A percentile compares a stretch with the other conserved stretches of the same genome.
These are phyloP conservation scores for Ceratocystis diversiconidia DNA, from an alignment of 2,329 filamentous ascomycete genomes.

Conservation along the genomic window DNA sequence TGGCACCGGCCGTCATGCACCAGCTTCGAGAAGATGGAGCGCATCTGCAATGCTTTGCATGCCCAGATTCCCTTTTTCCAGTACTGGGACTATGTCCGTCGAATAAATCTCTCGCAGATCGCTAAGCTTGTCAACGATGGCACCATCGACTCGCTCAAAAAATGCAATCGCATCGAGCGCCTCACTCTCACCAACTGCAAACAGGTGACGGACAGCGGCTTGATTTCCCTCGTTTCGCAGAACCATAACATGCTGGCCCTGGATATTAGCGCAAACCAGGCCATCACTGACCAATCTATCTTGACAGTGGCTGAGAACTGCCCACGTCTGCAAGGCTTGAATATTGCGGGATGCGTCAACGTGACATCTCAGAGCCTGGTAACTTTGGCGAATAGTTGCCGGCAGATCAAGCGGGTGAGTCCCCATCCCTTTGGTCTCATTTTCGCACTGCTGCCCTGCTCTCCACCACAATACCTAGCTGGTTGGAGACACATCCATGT, in stretches of 20 bases:
- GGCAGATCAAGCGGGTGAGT: slow-evolving; percentile 70
- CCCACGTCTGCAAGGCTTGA: slow-evolving; percentile 73
- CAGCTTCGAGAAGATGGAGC: slow-evolving; percentile 66
- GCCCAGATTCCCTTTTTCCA: slow-evolving; percentile 65
- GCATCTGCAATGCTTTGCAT: slow-evolving; percentile 65
- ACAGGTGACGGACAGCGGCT: slow-evolving; percentile 67
- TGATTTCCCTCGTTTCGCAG: slow-evolving; percentile 63
- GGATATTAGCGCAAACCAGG: slow-evolving; percentile 74
- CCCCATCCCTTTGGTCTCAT: background rate
- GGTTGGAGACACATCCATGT: background rate
- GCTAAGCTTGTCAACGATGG: slow-evolving; percentile 70
- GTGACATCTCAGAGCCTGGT: slow-evolving; percentile 80
- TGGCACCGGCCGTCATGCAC: slow-evolving; percentile 92
- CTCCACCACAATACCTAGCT: background rate
- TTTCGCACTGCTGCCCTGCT: background rate
- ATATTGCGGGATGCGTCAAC: slow-evolving; percentile 72
- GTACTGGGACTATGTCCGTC: slow-evolving; percentile 81
- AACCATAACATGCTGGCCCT: slow-evolving; percentile 74
- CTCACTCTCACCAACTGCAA: slow-evolving; percentile 84
- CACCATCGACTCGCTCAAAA: slow-evolving; percentile 64
- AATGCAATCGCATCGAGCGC: slow-evolving; percentile 83
- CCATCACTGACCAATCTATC: slow-evolving; percentile 72
- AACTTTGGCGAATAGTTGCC: slow-evolving; percentile 65
- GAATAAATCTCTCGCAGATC: slow-evolving; percentile 75
- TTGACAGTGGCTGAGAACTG: slow-evolving; percentile 68